Evolutionary conservation across 2,329 filamentous ascomycete species (phyloP), one percentile per base, ranked within the genome.

Genomic region (Alternaria arbusti): DNA sequence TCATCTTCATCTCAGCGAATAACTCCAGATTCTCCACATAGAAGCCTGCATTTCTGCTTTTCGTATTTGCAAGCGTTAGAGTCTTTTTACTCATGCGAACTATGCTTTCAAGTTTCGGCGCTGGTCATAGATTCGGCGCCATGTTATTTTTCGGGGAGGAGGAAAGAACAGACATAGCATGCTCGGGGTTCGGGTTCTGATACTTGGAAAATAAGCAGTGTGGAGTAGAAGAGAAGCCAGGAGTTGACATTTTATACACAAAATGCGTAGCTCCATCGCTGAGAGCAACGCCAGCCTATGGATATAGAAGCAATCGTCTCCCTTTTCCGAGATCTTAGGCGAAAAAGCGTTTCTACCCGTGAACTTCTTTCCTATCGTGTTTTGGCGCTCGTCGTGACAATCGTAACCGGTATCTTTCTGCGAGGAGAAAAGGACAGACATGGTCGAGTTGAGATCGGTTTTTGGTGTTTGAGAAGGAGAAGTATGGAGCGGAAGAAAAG

Each of bases 111-210:
- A 4, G 32, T 4, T 36, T 15, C 8, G 32, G 3, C 32, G 7
- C 3, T 36, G 0, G 7, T 36, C 7, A 36, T 36, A 36, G 0
- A 3, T 0, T 0, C 0, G 13, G 32, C 1, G 0, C 32, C 0
- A 5, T n/a, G 32, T 13, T 2, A 0, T 9, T 36, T 36, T 36
- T 26, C 8, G 6, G 25, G 8, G 25, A 26, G 6, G 25, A 36
- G 13, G 13, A 36, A 7, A 36, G 32, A 36, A 30, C 12, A 13
- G 28, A 30, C 28, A 30, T 20, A 3, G 20, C 20, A 20, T 20
- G 20, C 20, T 20, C 20, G 20, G 20, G 20, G 20, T 20, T 20
- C 20, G 20, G 20, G 20, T 20, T 26, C 8, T 26, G 25, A 9
- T 26, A 7, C 8, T 26, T 26, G 8, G 25, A 9, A 7, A 26